Evolutionary conservation across 805 yeast genomes (phyloP).

Genomic region (Blastobotrys attinorum): DNA sequence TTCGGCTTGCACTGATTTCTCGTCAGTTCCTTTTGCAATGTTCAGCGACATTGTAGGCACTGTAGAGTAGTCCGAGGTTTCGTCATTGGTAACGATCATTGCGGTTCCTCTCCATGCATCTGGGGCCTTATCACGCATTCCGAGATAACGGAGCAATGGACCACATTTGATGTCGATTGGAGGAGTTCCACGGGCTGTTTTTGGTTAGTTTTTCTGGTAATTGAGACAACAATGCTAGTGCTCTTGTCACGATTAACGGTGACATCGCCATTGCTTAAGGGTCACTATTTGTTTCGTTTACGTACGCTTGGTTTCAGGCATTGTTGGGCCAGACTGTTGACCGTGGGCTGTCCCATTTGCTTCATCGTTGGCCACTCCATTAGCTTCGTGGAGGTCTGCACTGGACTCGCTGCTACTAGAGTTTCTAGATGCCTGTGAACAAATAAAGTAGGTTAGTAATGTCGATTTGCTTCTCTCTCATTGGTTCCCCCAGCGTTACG

Average conservation of each 20-base stretch:
- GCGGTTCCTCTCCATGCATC: slow-evolving; percentile 60
- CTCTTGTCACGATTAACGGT: too few species aligned
- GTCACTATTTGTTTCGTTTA: background rate
- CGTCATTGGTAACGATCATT: slow-evolving; percentile 51
- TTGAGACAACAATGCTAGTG: too few species aligned
- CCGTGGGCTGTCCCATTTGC: background rate
- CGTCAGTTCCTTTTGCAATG: slow-evolving; percentile 4
- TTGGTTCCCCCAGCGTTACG: too few species aligned
- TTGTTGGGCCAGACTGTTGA: background rate
- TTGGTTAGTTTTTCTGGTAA: slow-evolving; percentile 1
- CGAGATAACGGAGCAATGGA: slow-evolving; percentile 64
- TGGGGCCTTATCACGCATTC: slow-evolving; percentile 44
- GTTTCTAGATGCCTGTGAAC: too few species aligned
- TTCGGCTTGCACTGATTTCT: slow-evolving; percentile 24
- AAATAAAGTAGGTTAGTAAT: too few species aligned
- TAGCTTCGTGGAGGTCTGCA: too few species aligned
- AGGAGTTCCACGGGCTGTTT: slow-evolving; percentile 15
- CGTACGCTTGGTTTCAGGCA: background rate
- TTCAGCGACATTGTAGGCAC: slow-evolving; percentile 26
- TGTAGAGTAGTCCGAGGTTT: slow-evolving; percentile 17
- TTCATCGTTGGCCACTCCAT: too few species aligned
- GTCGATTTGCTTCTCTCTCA: too few species aligned
- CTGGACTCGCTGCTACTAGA: too few species aligned
- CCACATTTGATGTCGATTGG: slow-evolving; percentile 38
- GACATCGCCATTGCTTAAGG: too few species aligned